Evolutionary conservation across 495 filamentous ascomycete genomes (phyloP).

Genomic region (Trichoderma erinaceum): DNA sequence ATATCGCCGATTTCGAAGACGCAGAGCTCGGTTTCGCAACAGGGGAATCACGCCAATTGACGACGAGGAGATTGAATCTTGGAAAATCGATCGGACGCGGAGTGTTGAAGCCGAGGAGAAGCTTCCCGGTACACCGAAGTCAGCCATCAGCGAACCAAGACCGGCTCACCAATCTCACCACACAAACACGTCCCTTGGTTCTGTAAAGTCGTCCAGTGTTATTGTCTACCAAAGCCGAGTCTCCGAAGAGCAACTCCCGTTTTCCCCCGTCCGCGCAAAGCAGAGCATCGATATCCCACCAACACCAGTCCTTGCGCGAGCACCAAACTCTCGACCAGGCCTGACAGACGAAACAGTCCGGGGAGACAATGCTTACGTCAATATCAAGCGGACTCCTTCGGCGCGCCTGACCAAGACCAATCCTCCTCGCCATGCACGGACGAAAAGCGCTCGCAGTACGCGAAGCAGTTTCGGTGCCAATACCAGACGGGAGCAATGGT

Average conservation of each 20-base stretch:
- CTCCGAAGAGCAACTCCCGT: conserved; percentile 34
- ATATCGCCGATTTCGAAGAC: not conserved
- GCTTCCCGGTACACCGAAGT: not conserved
- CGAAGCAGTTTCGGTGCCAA: conserved; percentile 34
- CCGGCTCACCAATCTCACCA: conserved; percentile 20
- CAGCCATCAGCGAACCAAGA: not conserved
- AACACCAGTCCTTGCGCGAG: conserved; percentile 39
- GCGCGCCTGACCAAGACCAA: conserved; percentile 37
- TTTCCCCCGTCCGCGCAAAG: conserved; percentile 26
- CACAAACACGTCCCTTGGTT: conserved; percentile 33
- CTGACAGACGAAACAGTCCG: conserved; percentile 45
- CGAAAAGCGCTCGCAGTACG: conserved; percentile 35
- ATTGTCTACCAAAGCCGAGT: conserved; percentile 39
- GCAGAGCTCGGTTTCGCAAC: conserved; percentile 27
- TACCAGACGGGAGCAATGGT: conserved; percentile 33
- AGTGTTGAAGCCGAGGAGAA: conserved; percentile 18
- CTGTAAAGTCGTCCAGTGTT: conserved; percentile 37
- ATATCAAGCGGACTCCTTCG: conserved; percentile 34
- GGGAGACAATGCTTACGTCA: conserved; percentile 41
- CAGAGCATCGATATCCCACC: conserved; percentile 40
- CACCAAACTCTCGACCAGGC: conserved; percentile 42
- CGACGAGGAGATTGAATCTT: conserved; percentile 47
- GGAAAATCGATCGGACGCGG: conserved; percentile 34
- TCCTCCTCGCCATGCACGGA: conserved; percentile 31
- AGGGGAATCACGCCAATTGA: conserved; percentile 44